Evolutionary conservation across 1,284 basidiomycete species (phyloP).

Genomic region (Pulchroboletus neoregius): DNA sequence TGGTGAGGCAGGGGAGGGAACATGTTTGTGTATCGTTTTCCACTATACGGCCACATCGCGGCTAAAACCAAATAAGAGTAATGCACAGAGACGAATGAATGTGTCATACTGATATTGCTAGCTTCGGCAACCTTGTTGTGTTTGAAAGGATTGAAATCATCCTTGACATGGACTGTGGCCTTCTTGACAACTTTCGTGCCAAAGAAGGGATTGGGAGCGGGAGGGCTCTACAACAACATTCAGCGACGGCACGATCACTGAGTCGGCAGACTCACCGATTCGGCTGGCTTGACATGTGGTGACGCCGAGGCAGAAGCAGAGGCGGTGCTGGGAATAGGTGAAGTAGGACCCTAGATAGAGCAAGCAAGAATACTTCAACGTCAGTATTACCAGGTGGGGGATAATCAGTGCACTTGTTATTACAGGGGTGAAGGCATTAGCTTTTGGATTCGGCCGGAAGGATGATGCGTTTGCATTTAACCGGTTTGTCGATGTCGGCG

Average conservation of each 20-base stretch:
- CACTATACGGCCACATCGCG: constrained; percentile 83
- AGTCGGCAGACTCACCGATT: constrained; percentile 38
- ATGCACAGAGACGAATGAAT: background rate
- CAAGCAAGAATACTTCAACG: constrained; percentile 11
- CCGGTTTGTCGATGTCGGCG: constrained; percentile 43
- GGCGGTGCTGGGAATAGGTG: constrained; percentile 42
- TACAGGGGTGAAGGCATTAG: constrained; percentile 70
- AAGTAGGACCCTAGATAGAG: constrained; percentile 42
- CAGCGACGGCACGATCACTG: constrained; percentile 1
- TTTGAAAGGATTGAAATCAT: constrained; percentile 95
- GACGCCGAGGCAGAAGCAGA: constrained; percentile 49
- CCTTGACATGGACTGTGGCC: constrained; percentile 75
- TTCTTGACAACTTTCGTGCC: constrained; percentile 75
- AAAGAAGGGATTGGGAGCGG: constrained; percentile 81
- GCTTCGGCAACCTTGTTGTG: constrained; percentile 77
- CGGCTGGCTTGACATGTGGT: constrained; percentile 55
- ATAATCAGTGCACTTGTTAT: constrained; percentile 25
- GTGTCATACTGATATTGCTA: constrained; percentile 62
- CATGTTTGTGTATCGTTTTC: constrained; percentile 79
- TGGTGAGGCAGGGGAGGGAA: constrained; percentile 61
- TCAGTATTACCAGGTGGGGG: constrained; percentile 23
- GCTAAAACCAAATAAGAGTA: constrained; percentile 38
- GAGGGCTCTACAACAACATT: constrained; percentile 28
- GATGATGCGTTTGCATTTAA: constrained; percentile 75
- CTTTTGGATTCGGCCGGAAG: constrained; percentile 81